Percentiles rank a stretch among this genome's conserved stretches.
phyloP scores from a whole-genome alignment of 768 basidiomycete species.

The Tulasnella sp. region DNA sequence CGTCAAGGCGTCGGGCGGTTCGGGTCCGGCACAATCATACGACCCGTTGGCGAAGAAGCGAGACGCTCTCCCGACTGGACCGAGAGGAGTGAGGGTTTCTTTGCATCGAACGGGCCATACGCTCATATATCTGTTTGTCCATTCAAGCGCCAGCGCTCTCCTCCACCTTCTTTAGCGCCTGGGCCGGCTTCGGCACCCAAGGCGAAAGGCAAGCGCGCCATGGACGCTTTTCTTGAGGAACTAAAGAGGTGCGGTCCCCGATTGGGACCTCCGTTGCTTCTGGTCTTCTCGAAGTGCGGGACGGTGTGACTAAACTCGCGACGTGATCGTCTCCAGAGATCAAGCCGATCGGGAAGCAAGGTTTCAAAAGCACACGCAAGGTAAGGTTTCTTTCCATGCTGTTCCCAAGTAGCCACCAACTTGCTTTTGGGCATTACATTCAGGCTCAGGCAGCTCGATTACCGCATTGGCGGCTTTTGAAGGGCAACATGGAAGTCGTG shows the following conservation, averaged over 20 bases:
- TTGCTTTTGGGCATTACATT: background rate
- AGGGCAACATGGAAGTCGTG: conserved; percentile 80
- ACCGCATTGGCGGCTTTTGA: conserved; percentile 93
- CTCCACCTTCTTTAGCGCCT: conserved; percentile 28
- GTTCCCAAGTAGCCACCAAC: background rate
- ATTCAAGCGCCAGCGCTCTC: background rate
- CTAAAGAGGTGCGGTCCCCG: conserved; percentile 61
- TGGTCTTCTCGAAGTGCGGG: background rate
- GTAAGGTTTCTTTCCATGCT: background rate
- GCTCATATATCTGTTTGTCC: background rate
- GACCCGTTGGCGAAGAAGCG: conserved; percentile 5
- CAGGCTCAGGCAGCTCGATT: conserved; percentile 51
- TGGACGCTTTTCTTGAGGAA: conserved; percentile 94
- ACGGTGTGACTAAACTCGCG: conserved; percentile 12
- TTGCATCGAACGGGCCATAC: background rate
- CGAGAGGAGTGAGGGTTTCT: background rate
- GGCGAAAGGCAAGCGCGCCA: conserved; percentile 88
- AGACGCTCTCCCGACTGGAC: background rate
- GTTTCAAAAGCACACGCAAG: conserved; percentile 33
- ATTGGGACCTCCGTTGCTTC: background rate
- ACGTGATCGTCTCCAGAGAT: conserved; percentile 44
- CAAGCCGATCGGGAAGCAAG: conserved; percentile 86
- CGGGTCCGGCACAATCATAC: background rate
- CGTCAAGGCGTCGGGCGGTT: conserved; percentile 18
- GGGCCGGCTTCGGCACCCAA: conserved; percentile 37